Conservation (phyloP, 768 basidiomycete species). For the Amanita pseudoporphyria region DNA sequence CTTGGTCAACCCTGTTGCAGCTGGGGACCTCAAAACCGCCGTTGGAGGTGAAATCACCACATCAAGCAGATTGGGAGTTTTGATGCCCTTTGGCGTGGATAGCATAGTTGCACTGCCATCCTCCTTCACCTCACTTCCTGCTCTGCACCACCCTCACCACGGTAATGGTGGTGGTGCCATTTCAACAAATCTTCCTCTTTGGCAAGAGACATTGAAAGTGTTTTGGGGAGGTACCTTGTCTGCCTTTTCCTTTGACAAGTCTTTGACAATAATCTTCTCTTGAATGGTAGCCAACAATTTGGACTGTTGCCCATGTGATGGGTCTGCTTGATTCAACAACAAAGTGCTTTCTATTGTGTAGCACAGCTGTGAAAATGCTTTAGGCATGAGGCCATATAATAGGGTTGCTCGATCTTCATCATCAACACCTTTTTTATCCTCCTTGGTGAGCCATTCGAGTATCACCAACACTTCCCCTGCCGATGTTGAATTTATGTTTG, state of each 20-base stretch:
- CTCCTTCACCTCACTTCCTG: slow-evolving; percentile 22
- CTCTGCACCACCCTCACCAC: slow-evolving; percentile 29
- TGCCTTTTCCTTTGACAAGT: slow-evolving; percentile 25
- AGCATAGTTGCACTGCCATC: too few species aligned
- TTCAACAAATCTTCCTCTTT: background rate
- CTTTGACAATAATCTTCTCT: slow-evolving; percentile 25
- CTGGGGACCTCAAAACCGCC: slow-evolving; percentile 59
- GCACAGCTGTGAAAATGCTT: slow-evolving; percentile 38
- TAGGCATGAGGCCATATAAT: slow-evolving; percentile 36
- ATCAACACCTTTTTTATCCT: slow-evolving; percentile 26
- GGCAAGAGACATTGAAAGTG: slow-evolving; percentile 2
- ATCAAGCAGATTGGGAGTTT: slow-evolving; percentile 50
- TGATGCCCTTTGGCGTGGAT: slow-evolving; percentile 43
- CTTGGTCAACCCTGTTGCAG: slow-evolving; percentile 72
- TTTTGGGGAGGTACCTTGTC: slow-evolving; percentile 16
- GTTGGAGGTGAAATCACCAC: slow-evolving; percentile 64
- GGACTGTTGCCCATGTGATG: background rate
- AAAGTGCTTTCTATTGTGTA: slow-evolving; percentile 19
- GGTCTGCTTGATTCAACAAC: background rate
- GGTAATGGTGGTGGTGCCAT: too few species aligned
- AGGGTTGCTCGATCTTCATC: slow-evolving; percentile 15
- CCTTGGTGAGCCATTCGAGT: slow-evolving; percentile 37
- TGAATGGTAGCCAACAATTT: slow-evolving; percentile 15
- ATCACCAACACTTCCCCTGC: slow-evolving; percentile 27
- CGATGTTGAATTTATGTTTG: slow-evolving; percentile 20